Evolutionary conservation across 2,329 filamentous ascomycete species (phyloP).

Genomic region (Aspergillus tamarii): DNA sequence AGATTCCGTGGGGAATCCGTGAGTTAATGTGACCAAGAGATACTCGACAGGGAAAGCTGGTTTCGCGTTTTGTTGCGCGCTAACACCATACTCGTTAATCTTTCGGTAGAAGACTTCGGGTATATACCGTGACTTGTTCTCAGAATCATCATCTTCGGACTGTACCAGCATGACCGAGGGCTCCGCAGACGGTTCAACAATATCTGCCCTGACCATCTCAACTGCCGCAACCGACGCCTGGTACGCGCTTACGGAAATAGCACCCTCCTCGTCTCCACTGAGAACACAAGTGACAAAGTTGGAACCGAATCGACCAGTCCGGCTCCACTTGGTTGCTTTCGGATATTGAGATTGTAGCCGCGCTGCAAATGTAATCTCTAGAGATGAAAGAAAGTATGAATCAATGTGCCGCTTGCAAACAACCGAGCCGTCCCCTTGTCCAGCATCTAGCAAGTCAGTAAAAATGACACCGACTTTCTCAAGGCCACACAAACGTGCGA

Average conservation of each 20-base stretch:
- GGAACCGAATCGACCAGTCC: constrained; percentile 89
- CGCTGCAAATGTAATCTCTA: constrained; percentile 88
- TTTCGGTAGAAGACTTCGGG: constrained; percentile 95
- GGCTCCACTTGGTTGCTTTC: constrained; percentile 94
- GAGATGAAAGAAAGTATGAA: constrained; percentile 89
- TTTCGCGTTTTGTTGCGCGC: constrained; percentile 96
- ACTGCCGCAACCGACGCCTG: constrained; percentile 94
- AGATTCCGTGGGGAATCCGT: constrained; percentile 85
- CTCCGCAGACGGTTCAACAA: constrained; percentile 92
- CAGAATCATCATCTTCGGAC: constrained; percentile 75
- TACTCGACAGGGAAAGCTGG: constrained; percentile 97
- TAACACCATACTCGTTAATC: constrained; percentile 95
- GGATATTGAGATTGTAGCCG: constrained; percentile 86
- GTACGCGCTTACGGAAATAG: constrained; percentile 87
- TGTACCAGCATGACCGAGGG: constrained; percentile 93
- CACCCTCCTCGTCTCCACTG: constrained; percentile 86
- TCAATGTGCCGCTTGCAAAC: constrained; percentile 95
- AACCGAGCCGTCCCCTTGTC: constrained; percentile 79
- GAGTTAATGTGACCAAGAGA: constrained; percentile 90
- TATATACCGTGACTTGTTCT: constrained; percentile 79
- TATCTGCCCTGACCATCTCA: constrained; percentile 94
- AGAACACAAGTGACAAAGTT: constrained; percentile 97
- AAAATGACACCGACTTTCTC: constrained; percentile 91
- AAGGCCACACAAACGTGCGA: constrained; percentile 81
- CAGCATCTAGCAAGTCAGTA: constrained; percentile 85